Conservation (phyloP, 208 protist genomes). For the Trypanosoma brucei region DNA sequence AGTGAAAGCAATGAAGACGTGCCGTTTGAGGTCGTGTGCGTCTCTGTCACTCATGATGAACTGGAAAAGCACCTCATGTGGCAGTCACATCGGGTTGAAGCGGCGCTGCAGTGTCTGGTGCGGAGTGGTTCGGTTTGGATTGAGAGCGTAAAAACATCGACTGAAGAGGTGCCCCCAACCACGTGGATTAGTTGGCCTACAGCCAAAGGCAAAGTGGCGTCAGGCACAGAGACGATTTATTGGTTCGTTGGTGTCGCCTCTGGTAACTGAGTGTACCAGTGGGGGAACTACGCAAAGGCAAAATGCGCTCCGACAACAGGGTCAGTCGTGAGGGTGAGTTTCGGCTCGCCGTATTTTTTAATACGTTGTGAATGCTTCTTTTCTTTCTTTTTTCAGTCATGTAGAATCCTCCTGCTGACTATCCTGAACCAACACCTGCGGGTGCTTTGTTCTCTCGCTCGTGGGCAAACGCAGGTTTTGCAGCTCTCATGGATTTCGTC, state of each 20-base stretch:
- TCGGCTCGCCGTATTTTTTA: no score
- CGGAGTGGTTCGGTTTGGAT: constrained; percentile 82
- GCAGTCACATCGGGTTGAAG: constrained; percentile 55
- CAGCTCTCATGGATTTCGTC: no score
- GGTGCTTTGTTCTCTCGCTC: no score
- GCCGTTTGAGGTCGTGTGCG: constrained; percentile 38
- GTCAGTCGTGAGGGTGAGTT: no score
- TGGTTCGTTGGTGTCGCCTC: constrained; percentile 9
- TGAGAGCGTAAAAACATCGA: constrained; percentile 21
- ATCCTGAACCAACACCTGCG: no score
- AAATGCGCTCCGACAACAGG: neutral
- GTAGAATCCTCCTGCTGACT: no score
- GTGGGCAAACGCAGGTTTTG: no score
- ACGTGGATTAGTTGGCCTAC: no score
- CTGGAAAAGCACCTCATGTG: constrained; percentile 48
- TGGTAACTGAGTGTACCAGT: neutral
- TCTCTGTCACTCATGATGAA: constrained; percentile 45
- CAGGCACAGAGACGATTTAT: neutral
- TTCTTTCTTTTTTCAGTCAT: no score
- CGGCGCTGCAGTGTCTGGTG: constrained; percentile 59
- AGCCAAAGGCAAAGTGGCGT: neutral
- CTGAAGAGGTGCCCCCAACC: no score
- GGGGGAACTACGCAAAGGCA: neutral
- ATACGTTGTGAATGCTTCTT: no score
- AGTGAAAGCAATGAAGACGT: constrained; percentile 3